Evolutionary conservation across 768 basidiomycete species (phyloP), one percentile per base, ranked within the genome.

Genomic region (Mycena kentingensis): DNA sequence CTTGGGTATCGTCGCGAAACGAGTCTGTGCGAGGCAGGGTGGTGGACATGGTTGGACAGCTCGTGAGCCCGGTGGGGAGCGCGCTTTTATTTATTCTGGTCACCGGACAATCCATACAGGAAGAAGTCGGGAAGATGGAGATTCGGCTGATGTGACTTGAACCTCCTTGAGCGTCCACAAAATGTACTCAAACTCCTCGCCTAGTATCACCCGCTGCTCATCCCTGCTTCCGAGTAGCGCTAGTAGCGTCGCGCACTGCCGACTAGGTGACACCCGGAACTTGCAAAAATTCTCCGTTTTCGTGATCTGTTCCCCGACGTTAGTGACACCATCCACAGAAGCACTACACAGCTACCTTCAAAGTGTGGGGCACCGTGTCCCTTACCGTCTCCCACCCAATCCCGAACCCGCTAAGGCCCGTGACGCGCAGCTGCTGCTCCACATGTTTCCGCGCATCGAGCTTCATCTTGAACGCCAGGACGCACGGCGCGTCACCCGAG

Each of bases 1-100:
- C 52, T 5, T 15, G 47, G 5, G 49, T 46, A 4, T 60, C 44
- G 44, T 56, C 55, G 24, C 45, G 47, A 12, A 56, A 56, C 2
- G 58, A 56, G 51, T 60, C 58, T 5, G 51, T 56, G 29, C 58
- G 42, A 5, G 31, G 24, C 13, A 60, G 7, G 26, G 51, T 44
- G 24, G 26, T 12, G 12, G 54, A 46, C 54, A 55, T 55, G 28
- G 42, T 44, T 39, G 37, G 37, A n/a, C n/a, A n/a, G n/a, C n/a
- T n/a, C n/a, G n/a, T n/a, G n/a, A n/a, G n/a, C n/a, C n/a, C n/a
- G 13, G 32, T 34, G 32, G 32, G 32, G 32, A 34, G 32, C n/a
- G 32, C 32, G n/a, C n/a, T 34, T 34, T n/a, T 34, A n/a, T 34
- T 11, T 34, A 34, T 34, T 34, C n/a, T 11, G 32, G 32, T 11